Evolutionary conservation across 2,329 filamentous ascomycete species (phyloP).

Genomic region (Thielaviopsis cerberus): DNA sequence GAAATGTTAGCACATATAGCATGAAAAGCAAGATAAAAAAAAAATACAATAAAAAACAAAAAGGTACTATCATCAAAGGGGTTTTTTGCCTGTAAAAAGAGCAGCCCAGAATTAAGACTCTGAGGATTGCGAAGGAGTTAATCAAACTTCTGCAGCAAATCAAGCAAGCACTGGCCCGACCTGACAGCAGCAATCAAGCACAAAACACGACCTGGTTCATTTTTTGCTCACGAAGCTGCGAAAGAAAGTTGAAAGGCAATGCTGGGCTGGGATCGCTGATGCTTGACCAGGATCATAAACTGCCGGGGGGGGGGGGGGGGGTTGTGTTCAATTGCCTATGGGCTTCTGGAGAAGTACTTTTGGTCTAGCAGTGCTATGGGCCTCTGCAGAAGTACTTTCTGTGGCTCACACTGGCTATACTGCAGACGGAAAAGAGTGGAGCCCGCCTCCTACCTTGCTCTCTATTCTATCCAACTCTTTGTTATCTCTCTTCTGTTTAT

Average conservation of each 20-base stretch:
- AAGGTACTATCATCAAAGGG: background rate
- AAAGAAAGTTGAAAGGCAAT: too few species aligned
- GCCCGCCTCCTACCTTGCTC: too few species aligned
- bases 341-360: too few species aligned
- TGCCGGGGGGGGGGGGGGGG: too few species aligned
- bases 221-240: background rate
- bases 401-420: too few species aligned
- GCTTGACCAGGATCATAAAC: background rate
- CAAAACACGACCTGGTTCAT: background rate
- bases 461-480: background rate
- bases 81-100: background rate
- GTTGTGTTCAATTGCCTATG: too few species aligned
- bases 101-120: background rate
- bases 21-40: background rate
- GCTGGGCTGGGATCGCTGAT: too few species aligned
- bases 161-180: background rate
- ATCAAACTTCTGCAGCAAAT: background rate
- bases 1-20: background rate
- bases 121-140: background rate
- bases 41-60: background rate
- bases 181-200: background rate
- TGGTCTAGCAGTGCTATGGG: background rate
- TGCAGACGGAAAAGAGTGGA: too few species aligned
- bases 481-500: background rate
- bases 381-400: background rate